phyloP scores from a whole-genome alignment of 2,329 filamentous ascomycete species.

The Beauveria pseudobassiana region DNA sequence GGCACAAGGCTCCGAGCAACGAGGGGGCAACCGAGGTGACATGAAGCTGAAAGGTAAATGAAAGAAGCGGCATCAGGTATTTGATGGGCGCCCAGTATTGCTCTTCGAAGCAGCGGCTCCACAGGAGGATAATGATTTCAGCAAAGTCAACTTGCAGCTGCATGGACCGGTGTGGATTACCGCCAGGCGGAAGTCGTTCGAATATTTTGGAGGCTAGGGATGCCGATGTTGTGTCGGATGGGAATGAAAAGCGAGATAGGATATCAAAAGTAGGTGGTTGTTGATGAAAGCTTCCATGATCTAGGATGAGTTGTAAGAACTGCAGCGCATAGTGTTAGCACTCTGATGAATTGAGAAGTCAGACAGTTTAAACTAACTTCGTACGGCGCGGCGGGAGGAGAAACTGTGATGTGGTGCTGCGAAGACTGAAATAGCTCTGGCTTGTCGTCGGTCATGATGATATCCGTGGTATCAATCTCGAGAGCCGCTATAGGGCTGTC shows the following conservation, averaged over 20 bases:
- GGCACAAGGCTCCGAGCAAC: conserved; percentile 51
- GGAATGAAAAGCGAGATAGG: conserved; percentile 56
- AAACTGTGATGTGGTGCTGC: conserved; percentile 17
- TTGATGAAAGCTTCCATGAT: conserved; percentile 48
- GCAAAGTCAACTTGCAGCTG: conserved; percentile 58
- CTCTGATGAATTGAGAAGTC: not conserved
- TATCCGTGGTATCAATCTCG: conserved; percentile 41
- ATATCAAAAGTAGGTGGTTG: conserved; percentile 60
- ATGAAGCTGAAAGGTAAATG: conserved; percentile 56
- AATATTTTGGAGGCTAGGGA: conserved; percentile 62
- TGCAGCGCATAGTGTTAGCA: conserved; percentile 23
- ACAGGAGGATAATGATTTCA: conserved; percentile 56
- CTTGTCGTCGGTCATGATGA: conserved; percentile 27
- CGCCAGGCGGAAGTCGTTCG: conserved; percentile 56
- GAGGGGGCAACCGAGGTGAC: conserved; percentile 47
- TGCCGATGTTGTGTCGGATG: conserved; percentile 51
- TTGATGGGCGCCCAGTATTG: conserved; percentile 55
- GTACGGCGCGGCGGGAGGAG: conserved; percentile 28
- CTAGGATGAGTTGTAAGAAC: conserved; percentile 57
- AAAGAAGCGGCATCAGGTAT: conserved; percentile 56
- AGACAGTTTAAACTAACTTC: conserved; percentile 31
- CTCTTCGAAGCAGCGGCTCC: conserved; percentile 60
- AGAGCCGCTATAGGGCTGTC: conserved; percentile 61
- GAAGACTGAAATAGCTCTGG: conserved; percentile 12
- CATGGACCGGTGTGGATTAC: conserved; percentile 39